These are phyloP conservation scores for Triangularia verruculosa DNA, from an alignment of 2,329 filamentous ascomycete species.

Conservation along the genomic window DNA sequence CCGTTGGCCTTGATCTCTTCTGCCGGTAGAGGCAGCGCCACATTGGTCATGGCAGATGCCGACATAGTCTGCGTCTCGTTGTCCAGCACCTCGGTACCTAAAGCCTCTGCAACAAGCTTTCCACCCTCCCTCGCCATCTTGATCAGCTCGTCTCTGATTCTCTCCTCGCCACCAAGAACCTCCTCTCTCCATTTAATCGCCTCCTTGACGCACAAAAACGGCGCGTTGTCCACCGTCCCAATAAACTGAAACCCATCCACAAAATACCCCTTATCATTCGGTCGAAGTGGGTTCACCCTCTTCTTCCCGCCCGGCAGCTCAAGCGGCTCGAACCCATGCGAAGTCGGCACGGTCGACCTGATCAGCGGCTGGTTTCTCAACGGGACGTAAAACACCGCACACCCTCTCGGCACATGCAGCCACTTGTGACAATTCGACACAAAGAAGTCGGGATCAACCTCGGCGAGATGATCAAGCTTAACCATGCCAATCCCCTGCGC, in stretches of 20 bases:
- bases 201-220: slow-evolving; percentile 69
- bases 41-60: slow-evolving; percentile 68
- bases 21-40: slow-evolving; percentile 64
- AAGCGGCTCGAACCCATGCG: slow-evolving; percentile 64
- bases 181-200: slow-evolving; percentile 68
- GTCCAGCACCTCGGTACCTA: slow-evolving; percentile 72
- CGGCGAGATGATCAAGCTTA: slow-evolving; percentile 57
- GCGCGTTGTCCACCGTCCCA: slow-evolving; percentile 70
- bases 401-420: slow-evolving; percentile 77
- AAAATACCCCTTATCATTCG: slow-evolving; percentile 54
- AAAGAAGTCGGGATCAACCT: slow-evolving; percentile 79
- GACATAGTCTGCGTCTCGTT: slow-evolving; percentile 60
- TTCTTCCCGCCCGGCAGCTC: slow-evolving; percentile 22
- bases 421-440: slow-evolving; percentile 89
- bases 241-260: slow-evolving; percentile 71
- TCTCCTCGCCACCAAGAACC: slow-evolving; percentile 70
- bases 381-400: slow-evolving; percentile 78
- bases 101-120: slow-evolving; percentile 53
- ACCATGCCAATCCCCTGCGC: slow-evolving; percentile 85
- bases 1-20: slow-evolving; percentile 11
- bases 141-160: slow-evolving; percentile 62
- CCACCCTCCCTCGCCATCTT: slow-evolving; percentile 64
- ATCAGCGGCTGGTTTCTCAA: slow-evolving; percentile 72
- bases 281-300: slow-evolving; percentile 42
- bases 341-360: slow-evolving; percentile 72